Base-by-base conservation (phyloP, 2,329 filamentous ascomycete species). In the Eutypella sp. region DNA sequence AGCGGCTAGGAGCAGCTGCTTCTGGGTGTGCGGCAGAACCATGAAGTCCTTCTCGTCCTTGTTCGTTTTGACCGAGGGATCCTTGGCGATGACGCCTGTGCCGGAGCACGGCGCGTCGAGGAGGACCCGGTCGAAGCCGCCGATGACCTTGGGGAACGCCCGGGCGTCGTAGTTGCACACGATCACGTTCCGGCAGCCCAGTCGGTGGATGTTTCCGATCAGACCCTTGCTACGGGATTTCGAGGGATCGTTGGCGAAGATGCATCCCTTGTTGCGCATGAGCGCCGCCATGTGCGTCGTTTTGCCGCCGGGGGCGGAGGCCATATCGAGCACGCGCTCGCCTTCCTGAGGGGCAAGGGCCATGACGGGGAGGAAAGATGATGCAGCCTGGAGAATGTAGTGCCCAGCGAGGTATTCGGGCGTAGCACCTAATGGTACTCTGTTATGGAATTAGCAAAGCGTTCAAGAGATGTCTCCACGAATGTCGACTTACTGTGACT, bases 331-430 rank as follows among this genome's bases (percentile, higher is more conserved):
- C 42, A 95, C 79, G 29, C 93, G 83, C 73, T 99, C 92, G 57
- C 90, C 79, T 67, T 95, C 89, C 68, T 97, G 92, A 0, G 93
- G 93, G 5, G 89, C 91, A 11, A 99, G 79, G 9, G 93, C 92
- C 90, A 99, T 97, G 60, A 96, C 93, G 52, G 93, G 93, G 41
- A 99, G 78, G 74, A 99, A 99, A 16, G 91, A 96, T 5, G 89
- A 95, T 0, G 93, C 93, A 1, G 93, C 93, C 72, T 99, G 93
- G 11, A 99, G 79, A 58, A 99, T 97, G 72, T 99, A 99, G 68
- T 99, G 90, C 16, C 93, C 93, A 15, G 92, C 91, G 11, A 99
- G 81, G 67, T 99, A 99, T 69, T 99, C 93, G 9, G 93, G 93
- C 1, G 93, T 99, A 23, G 93, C 93, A 78, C 91, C 91, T 1